Evolutionary conservation across 345 rosid genomes (phyloP).

Genomic region (Eucalyptus tenuipes): DNA sequence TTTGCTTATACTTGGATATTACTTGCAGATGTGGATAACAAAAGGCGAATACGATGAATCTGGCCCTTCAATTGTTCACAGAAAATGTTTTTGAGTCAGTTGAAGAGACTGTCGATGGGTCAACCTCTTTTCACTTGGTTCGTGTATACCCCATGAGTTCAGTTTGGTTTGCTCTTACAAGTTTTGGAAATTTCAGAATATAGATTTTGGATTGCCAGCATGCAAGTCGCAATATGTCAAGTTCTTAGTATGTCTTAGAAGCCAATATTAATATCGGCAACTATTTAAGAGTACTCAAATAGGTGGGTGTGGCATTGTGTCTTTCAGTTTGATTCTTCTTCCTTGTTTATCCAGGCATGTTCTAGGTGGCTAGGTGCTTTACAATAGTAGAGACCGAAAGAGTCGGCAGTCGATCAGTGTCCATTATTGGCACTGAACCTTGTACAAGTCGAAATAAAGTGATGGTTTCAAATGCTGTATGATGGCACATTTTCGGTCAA

Average conservation of each 20-base stretch:
- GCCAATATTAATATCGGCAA: background rate
- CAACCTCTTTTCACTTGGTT: background rate
- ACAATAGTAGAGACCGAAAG: background rate
- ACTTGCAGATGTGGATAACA: constrained; percentile 38
- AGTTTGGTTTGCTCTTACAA: background rate
- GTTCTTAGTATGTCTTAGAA: background rate
- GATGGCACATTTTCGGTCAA: background rate
- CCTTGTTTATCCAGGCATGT: background rate
- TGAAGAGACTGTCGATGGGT: background rate
- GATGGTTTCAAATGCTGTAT: background rate
- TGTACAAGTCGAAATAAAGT: background rate
- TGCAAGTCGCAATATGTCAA: background rate
- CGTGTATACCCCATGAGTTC: background rate
- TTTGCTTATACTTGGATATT: background rate
- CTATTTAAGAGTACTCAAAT: background rate
- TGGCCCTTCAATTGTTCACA: constrained; percentile 34
- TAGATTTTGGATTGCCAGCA: background rate
- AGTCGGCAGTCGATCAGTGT: background rate
- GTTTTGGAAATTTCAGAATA: background rate
- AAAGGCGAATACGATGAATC: constrained; percentile 39
- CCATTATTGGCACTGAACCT: background rate
- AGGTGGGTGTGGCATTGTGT: background rate
- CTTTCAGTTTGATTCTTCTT: background rate
- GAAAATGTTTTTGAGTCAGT: constrained; percentile 27
- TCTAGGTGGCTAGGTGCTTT: background rate